Conservation (phyloP, 441 rosid species). For the Biscutella laevigata region DNA sequence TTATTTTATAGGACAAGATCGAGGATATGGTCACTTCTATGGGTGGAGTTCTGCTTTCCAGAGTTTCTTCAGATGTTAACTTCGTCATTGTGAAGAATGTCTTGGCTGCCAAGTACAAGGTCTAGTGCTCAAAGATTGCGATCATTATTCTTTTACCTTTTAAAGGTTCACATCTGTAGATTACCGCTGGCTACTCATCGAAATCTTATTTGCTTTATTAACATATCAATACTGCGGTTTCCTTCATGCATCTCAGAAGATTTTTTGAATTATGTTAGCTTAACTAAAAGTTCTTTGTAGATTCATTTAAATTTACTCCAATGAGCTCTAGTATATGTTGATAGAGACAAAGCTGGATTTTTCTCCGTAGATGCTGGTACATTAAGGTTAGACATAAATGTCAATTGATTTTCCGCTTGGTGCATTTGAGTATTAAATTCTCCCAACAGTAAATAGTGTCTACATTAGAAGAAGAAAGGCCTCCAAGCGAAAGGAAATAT, state of each 20-base stretch:
- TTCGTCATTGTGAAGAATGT: conserved; percentile 88
- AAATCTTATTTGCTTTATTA: not conserved
- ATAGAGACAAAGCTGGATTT: not conserved
- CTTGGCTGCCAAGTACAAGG: conserved; percentile 96
- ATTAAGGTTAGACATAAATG: not conserved
- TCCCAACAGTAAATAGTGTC: not conserved
- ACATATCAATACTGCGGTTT: conserved; percentile 1
- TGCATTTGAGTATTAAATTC: conserved; percentile 2
- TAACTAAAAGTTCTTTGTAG: not conserved
- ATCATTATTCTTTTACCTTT: conserved; percentile 10
- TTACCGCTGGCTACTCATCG: conserved; percentile 12
- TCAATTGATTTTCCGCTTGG: not conserved
- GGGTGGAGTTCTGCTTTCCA: conserved; percentile 69
- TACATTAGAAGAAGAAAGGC: not conserved
- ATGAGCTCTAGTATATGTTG: not conserved
- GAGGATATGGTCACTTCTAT: conserved; percentile 69
- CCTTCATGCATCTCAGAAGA: conserved; percentile 6
- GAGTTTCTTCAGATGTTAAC: conserved; percentile 65
- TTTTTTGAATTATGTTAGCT: not conserved
- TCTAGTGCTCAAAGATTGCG: conserved; percentile 25
- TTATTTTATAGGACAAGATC: conserved; percentile 56
- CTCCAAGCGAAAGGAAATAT: not conserved
- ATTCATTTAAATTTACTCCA: not conserved
- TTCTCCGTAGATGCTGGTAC: not conserved
- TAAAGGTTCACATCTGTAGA: conserved; percentile 20